These are phyloP conservation scores for Tarenaya hassleriana DNA, from an alignment of 345 rosid species.

Conservation along the genomic window DNA sequence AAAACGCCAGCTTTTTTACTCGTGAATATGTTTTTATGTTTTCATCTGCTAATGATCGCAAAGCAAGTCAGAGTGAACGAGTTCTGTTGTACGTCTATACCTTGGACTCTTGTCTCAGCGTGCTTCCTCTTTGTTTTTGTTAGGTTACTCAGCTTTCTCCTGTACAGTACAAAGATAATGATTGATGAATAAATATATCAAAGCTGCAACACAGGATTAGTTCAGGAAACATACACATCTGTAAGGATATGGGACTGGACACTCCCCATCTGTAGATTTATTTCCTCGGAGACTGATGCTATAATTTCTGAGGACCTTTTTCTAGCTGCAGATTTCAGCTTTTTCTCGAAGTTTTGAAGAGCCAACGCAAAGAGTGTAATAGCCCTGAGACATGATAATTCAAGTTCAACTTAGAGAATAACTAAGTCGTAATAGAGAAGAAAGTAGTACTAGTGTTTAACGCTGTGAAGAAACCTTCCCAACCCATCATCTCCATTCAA, in stretches of 20 bases:
- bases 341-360: constrained; percentile 57
- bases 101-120: constrained; percentile 70
- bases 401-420: constrained; percentile 23
- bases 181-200: constrained; percentile 13
- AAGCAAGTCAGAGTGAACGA: constrained; percentile 9
- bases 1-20: too few relatives aligned
- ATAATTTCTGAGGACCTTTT: constrained; percentile 73
- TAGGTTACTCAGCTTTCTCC: constrained; percentile 52
- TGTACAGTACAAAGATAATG: constrained; percentile 33
- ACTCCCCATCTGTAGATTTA: constrained; percentile 52
- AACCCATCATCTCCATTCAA: constrained; percentile 54
- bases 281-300: constrained; percentile 61
- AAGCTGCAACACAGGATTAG: constrained; percentile 13
- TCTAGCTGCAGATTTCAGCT: constrained; percentile 53
- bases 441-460: constrained; percentile 7
- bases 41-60: background rate
- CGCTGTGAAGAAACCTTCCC: constrained; percentile 50
- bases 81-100: constrained; percentile 13
- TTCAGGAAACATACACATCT: constrained; percentile 51
- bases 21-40: background rate
- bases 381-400: constrained; percentile 51
- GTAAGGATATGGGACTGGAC: constrained; percentile 60
- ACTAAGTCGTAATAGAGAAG: constrained; percentile 10
- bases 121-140: constrained; percentile 68
- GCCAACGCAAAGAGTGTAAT: constrained; percentile 53